Percentiles rank a stretch among this genome's conserved stretches.
Conservation (phyloP, 2,329 filamentous ascomycete species). For the Colletotrichum cuscutae region DNA sequence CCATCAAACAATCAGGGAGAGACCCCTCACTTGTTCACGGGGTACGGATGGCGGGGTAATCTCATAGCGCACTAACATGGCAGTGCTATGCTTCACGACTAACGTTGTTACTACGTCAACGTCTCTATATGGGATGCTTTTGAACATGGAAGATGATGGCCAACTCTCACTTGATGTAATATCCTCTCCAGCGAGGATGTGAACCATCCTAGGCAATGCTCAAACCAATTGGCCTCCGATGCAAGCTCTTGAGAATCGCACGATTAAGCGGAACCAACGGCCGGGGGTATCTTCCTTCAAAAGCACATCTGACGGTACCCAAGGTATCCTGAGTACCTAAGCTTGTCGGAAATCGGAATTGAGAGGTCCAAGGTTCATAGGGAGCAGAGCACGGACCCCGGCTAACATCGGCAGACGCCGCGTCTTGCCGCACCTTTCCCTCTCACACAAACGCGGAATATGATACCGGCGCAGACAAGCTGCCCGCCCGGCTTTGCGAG, state of each 20-base stretch:
- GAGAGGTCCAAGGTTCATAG: background rate
- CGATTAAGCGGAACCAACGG: background rate
- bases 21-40: background rate
- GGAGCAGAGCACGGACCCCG: conserved; percentile 1
- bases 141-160: background rate
- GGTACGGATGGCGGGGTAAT: background rate
- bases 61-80: background rate
- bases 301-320: background rate
- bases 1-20: background rate
- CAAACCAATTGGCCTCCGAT: no score
- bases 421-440: conserved; percentile 23
- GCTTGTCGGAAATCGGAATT: conserved; percentile 27
- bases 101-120: background rate
- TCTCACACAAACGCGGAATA: conserved; percentile 24
- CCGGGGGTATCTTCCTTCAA: background rate
- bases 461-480: background rate
- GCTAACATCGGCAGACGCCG: conserved; percentile 35
- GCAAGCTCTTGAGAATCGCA: background rate
- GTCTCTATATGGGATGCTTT: no score
- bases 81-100: background rate
- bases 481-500: conserved; percentile 19
- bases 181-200: background rate
- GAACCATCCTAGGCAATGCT: no score
- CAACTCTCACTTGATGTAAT: background rate
- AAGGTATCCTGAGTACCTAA: background rate